Conservation (phyloP, 164 flowering plant species). For the Vitis rotundifolia region DNA sequence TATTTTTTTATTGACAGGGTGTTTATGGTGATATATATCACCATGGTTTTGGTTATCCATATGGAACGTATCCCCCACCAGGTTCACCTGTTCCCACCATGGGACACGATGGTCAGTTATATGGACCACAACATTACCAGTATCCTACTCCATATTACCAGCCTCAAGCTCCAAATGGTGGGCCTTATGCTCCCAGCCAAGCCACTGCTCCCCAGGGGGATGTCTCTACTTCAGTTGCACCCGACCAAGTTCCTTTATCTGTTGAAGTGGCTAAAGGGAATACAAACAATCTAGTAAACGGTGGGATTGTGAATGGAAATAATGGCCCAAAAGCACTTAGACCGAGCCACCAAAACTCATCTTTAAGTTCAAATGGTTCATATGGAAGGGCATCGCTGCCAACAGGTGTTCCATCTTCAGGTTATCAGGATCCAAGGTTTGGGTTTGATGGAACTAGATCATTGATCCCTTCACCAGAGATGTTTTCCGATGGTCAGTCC, state of each 20-base stretch:
- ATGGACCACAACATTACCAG: conserved; percentile 66
- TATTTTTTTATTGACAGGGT: conserved; percentile 29
- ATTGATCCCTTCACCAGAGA: conserved; percentile 44
- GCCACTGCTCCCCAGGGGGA: conserved; percentile 29
- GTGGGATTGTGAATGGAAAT: conserved; percentile 31
- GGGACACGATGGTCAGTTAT: conserved; percentile 63
- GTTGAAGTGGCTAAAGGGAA: conserved; percentile 37
- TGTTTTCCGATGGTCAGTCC: conserved; percentile 37
- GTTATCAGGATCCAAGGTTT: conserved; percentile 53
- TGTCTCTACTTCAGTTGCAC: conserved; percentile 36
- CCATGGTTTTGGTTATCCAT: conserved; percentile 69
- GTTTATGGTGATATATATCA: conserved; percentile 63
- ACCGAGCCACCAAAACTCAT: conserved; percentile 30
- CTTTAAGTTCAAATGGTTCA: conserved; percentile 36
- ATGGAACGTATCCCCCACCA: conserved; percentile 53
- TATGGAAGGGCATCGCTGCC: conserved; percentile 40
- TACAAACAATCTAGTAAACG: conserved; percentile 25
- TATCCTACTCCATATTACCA: conserved; percentile 54
- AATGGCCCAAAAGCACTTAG: conserved; percentile 30
- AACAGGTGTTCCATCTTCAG: conserved; percentile 33
- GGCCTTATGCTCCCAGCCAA: conserved; percentile 26
- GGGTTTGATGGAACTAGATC: conserved; percentile 44
- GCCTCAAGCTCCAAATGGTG: conserved; percentile 33
- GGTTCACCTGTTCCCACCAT: conserved; percentile 57
- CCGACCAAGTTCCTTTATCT: conserved; percentile 46